Evolutionary conservation across 2,329 filamentous ascomycete species (phyloP).

Genomic region (Thermoascus crustaceus): DNA sequence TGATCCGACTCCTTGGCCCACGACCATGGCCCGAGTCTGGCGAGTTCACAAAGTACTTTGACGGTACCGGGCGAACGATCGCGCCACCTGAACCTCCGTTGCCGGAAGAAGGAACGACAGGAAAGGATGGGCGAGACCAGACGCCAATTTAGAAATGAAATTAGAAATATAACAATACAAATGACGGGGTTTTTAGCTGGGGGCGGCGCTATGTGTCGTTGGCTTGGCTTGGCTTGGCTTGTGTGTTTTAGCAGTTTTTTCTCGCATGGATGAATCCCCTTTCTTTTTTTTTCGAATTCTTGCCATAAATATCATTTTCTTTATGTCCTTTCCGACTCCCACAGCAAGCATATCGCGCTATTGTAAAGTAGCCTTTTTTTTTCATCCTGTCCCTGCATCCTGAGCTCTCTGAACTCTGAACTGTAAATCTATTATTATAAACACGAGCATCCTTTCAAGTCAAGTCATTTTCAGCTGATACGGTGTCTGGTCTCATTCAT

Average conservation of each 20-base stretch:
- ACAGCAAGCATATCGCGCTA: background rate
- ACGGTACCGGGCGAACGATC: conserved; percentile 42
- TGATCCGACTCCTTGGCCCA: conserved; percentile 78
- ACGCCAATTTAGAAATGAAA: no score
- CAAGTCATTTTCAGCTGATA: no score
- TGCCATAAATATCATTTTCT: conserved; percentile 20
- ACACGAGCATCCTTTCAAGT: no score
- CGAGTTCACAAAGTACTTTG: conserved; percentile 93
- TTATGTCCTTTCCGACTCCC: background rate
- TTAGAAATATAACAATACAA: no score
- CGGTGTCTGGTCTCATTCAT: no score
- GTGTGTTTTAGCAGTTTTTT: conserved; percentile 4
- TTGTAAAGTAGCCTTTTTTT: conserved; percentile 4
- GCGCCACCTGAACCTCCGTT: conserved; percentile 39
- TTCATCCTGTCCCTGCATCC: no score
- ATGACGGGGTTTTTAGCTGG: no score
- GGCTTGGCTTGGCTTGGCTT: conserved; percentile 6
- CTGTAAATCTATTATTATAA: no score
- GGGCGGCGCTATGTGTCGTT: no score
- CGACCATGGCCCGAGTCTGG: conserved; percentile 76
- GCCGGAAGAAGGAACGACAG: conserved; percentile 38
- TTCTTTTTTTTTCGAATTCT: conserved; percentile 14
- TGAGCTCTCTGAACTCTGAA: no score
- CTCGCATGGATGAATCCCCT: conserved; percentile 17
- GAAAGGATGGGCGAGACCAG: conserved; percentile 29